A percentile compares a stretch with the other conserved stretches of the same genome.
Conservation (phyloP, 2,329 filamentous ascomycete species). For the Helotiales sp. region DNA sequence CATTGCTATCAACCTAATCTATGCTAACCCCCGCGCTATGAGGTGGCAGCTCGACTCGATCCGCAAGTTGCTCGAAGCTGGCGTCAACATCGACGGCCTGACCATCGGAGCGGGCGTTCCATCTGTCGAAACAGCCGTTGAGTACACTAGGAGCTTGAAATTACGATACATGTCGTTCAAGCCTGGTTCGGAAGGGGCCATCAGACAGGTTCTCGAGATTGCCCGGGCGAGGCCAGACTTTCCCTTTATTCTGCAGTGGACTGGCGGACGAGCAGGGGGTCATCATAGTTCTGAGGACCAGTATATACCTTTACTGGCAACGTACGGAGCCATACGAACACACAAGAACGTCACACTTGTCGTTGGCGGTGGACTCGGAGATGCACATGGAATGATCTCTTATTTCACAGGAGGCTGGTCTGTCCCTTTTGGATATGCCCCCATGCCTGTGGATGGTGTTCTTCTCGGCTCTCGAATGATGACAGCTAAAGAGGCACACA, state of each 20-base stretch:
- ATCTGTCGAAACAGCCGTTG: conserved; percentile 84
- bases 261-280: conserved; percentile 84
- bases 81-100: conserved; percentile 83
- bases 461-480: conserved; percentile 89
- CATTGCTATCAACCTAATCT: conserved; percentile 85
- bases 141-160: conserved; percentile 86
- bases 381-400: conserved; percentile 81
- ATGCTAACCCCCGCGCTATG: conserved; percentile 83
- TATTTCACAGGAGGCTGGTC: conserved; percentile 87
- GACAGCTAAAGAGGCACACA: conserved; percentile 87
- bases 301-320: conserved; percentile 80
- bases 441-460: conserved; percentile 90
- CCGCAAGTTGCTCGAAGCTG: conserved; percentile 72
- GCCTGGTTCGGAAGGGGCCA: conserved; percentile 82
- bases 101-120: conserved; percentile 91
- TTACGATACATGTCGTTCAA: conserved; percentile 93
- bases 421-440: conserved; percentile 81
- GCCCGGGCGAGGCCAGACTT: conserved; percentile 86
- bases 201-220: conserved; percentile 84
- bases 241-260: conserved; percentile 88
- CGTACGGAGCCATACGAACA: conserved; percentile 82
- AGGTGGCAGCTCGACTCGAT: conserved; percentile 87
- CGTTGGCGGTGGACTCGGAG: conserved; percentile 86
- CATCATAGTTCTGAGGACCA: conserved; percentile 94
- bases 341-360: conserved; percentile 83